Percentiles rank a stretch among this genome's conserved stretches.
Conservation (phyloP, 208 protist genomes). For the Trypanosoma theileri region DNA sequence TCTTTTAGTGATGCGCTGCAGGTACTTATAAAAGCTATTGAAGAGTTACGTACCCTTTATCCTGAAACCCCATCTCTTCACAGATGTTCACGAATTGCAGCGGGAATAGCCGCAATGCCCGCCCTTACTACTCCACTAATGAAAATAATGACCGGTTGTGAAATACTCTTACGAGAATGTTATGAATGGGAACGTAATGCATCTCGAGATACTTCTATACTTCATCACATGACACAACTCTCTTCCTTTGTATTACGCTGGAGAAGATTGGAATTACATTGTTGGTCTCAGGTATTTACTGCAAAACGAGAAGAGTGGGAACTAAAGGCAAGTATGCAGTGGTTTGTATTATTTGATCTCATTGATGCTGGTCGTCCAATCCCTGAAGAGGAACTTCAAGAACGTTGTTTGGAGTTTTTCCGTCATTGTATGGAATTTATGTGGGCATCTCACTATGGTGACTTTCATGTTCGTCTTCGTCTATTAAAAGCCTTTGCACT, state of each 20-base stretch:
- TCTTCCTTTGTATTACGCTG: constrained; percentile 95
- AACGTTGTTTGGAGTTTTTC: constrained; percentile 54
- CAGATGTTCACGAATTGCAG: constrained; percentile 72
- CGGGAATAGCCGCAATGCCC: constrained; percentile 87
- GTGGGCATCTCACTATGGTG: constrained; percentile 76
- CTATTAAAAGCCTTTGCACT: constrained; percentile 66
- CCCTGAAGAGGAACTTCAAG: constrained; percentile 22
- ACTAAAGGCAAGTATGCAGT: constrained; percentile 57
- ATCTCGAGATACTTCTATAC: constrained; percentile 85
- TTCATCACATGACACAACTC: constrained; percentile 86
- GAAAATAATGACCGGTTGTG: constrained; percentile 93
- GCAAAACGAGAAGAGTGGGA: constrained; percentile 79
- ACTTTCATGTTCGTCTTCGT: constrained; percentile 70
- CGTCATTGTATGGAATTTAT: constrained; percentile 71
- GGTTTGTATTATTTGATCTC: constrained; percentile 83
- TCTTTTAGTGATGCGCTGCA: constrained; percentile 67
- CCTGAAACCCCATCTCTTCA: constrained; percentile 92
- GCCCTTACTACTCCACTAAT: constrained; percentile 88
- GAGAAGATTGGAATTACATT: constrained; percentile 96
- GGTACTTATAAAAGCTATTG: constrained; percentile 56
- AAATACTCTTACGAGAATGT: constrained; percentile 93
- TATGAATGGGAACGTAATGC: constrained; percentile 97
- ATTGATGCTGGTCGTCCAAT: constrained; percentile 30
- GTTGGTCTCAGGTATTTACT: constrained; percentile 92
- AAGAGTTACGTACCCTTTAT: constrained; percentile 76